Conservation (phyloP, 345 rosid genomes). For the Syzygium aqueum region DNA sequence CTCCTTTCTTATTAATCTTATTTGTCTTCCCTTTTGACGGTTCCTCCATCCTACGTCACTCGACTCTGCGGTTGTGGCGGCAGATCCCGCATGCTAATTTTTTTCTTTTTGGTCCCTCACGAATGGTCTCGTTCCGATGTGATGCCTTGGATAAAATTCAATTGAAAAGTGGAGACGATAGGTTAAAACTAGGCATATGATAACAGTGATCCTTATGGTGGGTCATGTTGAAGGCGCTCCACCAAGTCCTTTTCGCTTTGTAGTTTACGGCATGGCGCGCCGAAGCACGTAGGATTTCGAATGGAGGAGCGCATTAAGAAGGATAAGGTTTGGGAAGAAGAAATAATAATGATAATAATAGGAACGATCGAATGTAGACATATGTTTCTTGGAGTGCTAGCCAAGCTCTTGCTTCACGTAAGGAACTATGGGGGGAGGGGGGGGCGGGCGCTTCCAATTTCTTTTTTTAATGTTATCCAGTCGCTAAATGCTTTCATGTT, state of each 20-base stretch:
- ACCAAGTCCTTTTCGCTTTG: neutral
- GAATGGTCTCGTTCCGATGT: neutral
- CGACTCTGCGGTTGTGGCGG: neutral
- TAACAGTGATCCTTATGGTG: neutral
- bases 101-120: neutral
- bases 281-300: neutral
- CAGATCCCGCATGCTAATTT: neutral
- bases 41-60: neutral
- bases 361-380: neutral
- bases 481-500: neutral
- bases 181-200: neutral
- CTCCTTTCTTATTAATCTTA: neutral
- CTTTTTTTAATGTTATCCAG: neutral
- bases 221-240: neutral
- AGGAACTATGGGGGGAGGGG: neutral
- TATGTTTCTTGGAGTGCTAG: neutral
- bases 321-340: too few species aligned
- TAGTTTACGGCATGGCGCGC: neutral
- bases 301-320: too few species aligned
- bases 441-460: neutral
- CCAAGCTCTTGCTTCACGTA: neutral
- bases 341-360: neutral
- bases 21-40: neutral
- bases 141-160: neutral
- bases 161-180: neutral